Evolutionary conservation across 2,329 filamentous ascomycete genomes (phyloP), one percentile per base, ranked within the genome.

Genomic region (Xylariales sp.): DNA sequence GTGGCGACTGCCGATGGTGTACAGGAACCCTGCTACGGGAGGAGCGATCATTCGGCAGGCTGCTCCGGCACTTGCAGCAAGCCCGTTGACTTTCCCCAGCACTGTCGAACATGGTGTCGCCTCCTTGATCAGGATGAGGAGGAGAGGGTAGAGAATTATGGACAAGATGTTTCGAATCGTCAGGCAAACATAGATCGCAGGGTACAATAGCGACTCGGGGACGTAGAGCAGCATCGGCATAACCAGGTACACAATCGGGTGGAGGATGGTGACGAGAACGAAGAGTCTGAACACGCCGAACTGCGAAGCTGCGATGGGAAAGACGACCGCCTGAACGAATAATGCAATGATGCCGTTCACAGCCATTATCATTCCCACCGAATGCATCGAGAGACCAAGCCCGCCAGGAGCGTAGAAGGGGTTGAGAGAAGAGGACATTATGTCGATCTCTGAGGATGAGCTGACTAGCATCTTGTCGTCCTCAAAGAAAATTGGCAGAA

Each of bases 401-500:
- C 81, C 81, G 19, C 80, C 80, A 7, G 78, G 72, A 1, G 73
- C 78, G 56, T 76, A 73, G 29, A 86, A 68, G 2, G 60, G 67
- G 50, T 64, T 73, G 31, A 57, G 54, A n/a, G 54, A 44, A n/a
- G 54, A 44, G 5, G 52, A 47, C 5, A 55, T 46, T 2, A 58
- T 50, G 18, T 55, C 46, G 15, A 51, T 46, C 1, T 51, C 51
- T 31, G 61, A 46, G 18, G 64, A 49, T 5, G 67, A 58, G 31
- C 67, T 61, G 33, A 68, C 57, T 19, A 63, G 58, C 47, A 64
- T 66, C 21, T 77, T 75, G 29, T 81, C 74, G 53, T 95, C 89
- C 60, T 96, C 89, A 38, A 95, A 80, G 65, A 95, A 96, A 45
- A 96, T 95, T 6, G 90, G 90, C 40, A 95, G 73, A 1, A 96